Base-by-base conservation (phyloP, 257 asterid genomes). In the Rehmannia glutinosa region DNA sequence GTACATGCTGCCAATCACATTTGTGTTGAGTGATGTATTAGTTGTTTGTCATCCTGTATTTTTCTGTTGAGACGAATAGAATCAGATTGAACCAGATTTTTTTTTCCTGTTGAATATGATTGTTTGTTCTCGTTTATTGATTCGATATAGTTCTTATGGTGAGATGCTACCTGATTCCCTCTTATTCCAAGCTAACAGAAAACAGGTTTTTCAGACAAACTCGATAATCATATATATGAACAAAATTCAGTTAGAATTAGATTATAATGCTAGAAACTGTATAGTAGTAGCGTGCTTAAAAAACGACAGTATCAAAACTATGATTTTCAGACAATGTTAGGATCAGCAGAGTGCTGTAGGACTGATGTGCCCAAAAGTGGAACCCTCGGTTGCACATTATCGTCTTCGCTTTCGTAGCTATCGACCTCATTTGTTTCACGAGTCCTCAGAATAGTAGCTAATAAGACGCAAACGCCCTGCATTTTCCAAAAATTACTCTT, bases 401-500 rank as follows among this genome's bases (percentile, higher is more conserved):
- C 83, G 27, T 52, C 66, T 6, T 71, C 67, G 53, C 53, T 75
- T 3, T 71, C 83, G 32, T 63, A 21, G 59, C 17, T 30, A 39
- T 65, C 17, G 11, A 36, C 68, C 12, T 49, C 74, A 1, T 55
- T 66, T 25, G 64, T 43, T 27, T 50, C 76, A 1, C 59, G 73
- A 55, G 81, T 75, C 73, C 77, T 82, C 49, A 84, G 65, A 8
- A 78, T 8, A 8, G 87, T 70, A 17, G 91, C 89, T 53, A 84
- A 51, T 30, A 87, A 54, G 24, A 82, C 60, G 30, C 84, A 76
- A 20, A 79, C 9, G 3, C 84, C 91, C 95, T 87, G 85, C 79
- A 21, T 17, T 49, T 49, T 17, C 55, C 19, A 3, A 8, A 49
- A 46, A n/a, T 15, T 32, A 4, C n/a, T 27, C 1, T n/a, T 30